These are phyloP conservation scores for Peniophora sp. DNA, from an alignment of 1,284 basidiomycete species.

Conservation along the genomic window DNA sequence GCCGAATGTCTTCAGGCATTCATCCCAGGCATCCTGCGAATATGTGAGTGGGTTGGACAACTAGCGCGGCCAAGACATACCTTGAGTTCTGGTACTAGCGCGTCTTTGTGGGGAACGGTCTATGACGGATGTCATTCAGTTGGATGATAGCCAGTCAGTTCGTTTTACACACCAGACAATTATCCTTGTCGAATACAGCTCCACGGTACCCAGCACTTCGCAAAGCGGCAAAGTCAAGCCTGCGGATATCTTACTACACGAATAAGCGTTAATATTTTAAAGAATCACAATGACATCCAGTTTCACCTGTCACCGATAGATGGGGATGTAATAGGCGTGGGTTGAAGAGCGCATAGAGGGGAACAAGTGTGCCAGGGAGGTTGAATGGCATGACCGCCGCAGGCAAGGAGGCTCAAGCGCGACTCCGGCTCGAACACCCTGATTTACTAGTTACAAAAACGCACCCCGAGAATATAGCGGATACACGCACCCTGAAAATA, in stretches of 20 bases:
- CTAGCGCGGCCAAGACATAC: slow-evolving; percentile 29
- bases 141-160: too few relatives aligned
- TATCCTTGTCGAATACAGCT: slow-evolving; percentile 95
- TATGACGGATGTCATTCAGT: too few relatives aligned
- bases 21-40: slow-evolving; percentile 67
- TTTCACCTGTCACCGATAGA: slow-evolving; percentile 63
- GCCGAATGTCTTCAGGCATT: slow-evolving; percentile 70
- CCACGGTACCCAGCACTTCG: slow-evolving; percentile 75
- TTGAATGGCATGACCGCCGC: slow-evolving; percentile 58
- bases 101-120: slow-evolving; percentile 73
- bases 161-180: slow-evolving; percentile 87
- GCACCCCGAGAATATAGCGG: too few relatives aligned
- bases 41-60: neutral
- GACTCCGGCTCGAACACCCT: too few relatives aligned
- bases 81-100: slow-evolving; percentile 64
- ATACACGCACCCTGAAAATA: too few relatives aligned
- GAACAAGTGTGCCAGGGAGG: slow-evolving; percentile 68
- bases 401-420: neutral
- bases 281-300: neutral
- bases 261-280: slow-evolving; percentile 2
- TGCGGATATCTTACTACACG: slow-evolving; percentile 71
- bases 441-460: too few relatives aligned
- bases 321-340: slow-evolving; percentile 72
- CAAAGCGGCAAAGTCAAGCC: slow-evolving; percentile 80
- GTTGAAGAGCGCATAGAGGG: slow-evolving; percentile 66